Evolutionary conservation across 768 basidiomycete species (phyloP), one percentile per base, ranked within the genome.

Genomic region (Leccinum boreale): DNA sequence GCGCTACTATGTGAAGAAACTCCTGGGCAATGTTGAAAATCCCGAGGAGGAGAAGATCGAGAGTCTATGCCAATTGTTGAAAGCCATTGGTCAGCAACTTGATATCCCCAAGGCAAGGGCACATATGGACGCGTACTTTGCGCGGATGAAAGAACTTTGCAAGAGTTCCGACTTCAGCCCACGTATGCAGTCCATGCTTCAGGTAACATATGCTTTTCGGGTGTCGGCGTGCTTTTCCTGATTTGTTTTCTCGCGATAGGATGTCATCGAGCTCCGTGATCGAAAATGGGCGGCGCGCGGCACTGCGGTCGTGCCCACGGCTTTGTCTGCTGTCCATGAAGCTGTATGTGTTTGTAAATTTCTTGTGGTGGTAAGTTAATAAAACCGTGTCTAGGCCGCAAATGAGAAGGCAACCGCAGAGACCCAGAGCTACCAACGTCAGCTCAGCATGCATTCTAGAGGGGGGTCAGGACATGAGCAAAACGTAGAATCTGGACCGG

Each of bases 41-140:
- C 96, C 94, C 0, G 94, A 98, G 68, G 96, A 98, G 75, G 96
- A 98, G 77, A 94, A 97, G 69, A 90, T 99, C 61, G 96, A 98
- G 80, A 92, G 88, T 50, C 81, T 97, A 57, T 98, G 94, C 81
- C 93, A 93, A 72, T 82, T 98, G 54, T 73, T 99, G 53, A 82
- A 88, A 21, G 98, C 95, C 5, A 92, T 98, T 53, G 96, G 96
- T 54, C 78, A 80, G 56, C 77, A 81, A 17, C 84, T 98, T 53
- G 97, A 98, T 26, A 8, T 26, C 26, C 26, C 6, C 26, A 26
- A 26, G 26, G 26, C 26, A 26, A 26, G 7, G 26, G 86, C 85
- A 17, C 89, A 92, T 66, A 89, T 98, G 85, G 87, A 90, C 65
- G 87, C 95, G 31, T 97, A 97, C 80, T 97, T 98, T 79, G 79